Evolutionary conservation across 208 protist species (phyloP), one percentile per base, ranked within the genome.

Genomic region (Naegleria gruberi): DNA sequence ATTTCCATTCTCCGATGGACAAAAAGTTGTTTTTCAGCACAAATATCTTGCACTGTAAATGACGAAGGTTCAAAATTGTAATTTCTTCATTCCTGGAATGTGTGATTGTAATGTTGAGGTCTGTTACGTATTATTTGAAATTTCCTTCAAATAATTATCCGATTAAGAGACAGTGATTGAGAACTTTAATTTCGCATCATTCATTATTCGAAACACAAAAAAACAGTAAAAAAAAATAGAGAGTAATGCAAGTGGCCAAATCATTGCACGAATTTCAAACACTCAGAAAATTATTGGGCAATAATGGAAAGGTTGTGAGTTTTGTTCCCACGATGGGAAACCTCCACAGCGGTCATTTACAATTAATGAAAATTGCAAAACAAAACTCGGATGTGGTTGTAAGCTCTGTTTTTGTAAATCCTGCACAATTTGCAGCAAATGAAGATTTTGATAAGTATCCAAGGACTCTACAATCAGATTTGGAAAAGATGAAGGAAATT

Each of bases 271-370:
- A 65, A 65, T 65, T 65, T 23, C 15, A 65, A 30, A 1, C 30
- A 19, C 15, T 65, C 19, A 65, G 51, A 65, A 65, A 65, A 65
- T 65, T 65, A 65, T 65, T 65, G 51, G 51, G 51, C 30, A 30
- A 10, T 10, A 23, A 23, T 30, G 51, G 51, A 23, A 86, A 86
- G 34, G 23, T 42, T 10, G 41, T 95, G 40, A 90, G 65, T n/a
- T 93, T 95, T 87, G 93, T 95, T 26, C 93, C 93, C 5, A 95
- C 93, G 0, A 95, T 95, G 93, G 93, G 93, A 46, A 89, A 90
- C 37, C 51, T 95, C 6, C 93, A 95, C 81, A 37, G 89, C 40
- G 93, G 92, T 12, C 93, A 95, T 84, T 87, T 95, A 34, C 89
- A 93, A 37, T 92, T 95, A 23, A 91, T 95, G 0, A 65, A 85